These are phyloP conservation scores for Alternaria consortialis DNA, from an alignment of 2,329 filamentous ascomycete genomes.

Conservation along the genomic window DNA sequence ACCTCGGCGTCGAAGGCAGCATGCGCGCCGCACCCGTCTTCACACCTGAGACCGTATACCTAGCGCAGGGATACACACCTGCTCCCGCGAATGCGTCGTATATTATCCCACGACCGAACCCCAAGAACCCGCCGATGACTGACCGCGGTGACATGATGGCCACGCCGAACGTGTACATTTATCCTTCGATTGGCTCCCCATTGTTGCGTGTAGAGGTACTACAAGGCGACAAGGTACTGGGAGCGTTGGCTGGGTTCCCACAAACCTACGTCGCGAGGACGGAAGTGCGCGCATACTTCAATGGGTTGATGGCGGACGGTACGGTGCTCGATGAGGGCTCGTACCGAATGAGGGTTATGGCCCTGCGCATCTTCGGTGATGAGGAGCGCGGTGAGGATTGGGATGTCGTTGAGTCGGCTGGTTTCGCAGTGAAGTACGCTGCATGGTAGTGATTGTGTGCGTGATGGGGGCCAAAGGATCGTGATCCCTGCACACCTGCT, in stretches of 20 bases:
- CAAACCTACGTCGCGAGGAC: conserved; percentile 14
- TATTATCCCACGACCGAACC: conserved; percentile 21
- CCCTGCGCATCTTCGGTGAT: conserved; percentile 19
- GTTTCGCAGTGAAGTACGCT: background rate
- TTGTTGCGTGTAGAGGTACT: conserved; percentile 19
- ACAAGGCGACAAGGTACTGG: conserved; percentile 7
- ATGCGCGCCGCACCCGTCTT: conserved; percentile 22
- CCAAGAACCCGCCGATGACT: conserved; percentile 9
- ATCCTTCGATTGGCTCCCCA: background rate
- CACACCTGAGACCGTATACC: conserved; percentile 9
- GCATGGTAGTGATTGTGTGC: background rate
- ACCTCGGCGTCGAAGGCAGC: conserved; percentile 31
- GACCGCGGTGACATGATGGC: conserved; percentile 10
- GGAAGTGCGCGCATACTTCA: conserved; percentile 10
- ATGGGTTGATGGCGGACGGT: conserved; percentile 28
- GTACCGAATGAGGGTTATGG: conserved; percentile 23
- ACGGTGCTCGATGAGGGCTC: conserved; percentile 21
- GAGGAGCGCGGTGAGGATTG: background rate
- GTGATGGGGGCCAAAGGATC: background rate
- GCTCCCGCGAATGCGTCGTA: conserved; percentile 18
- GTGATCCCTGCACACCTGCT: background rate
- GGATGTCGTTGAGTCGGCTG: background rate
- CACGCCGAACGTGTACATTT: conserved; percentile 6
- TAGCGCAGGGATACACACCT: conserved; percentile 17
- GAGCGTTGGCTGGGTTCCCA: conserved; percentile 16